Percentiles rank a stretch among this genome's conserved stretches.
Evolutionary conservation across 2,329 filamentous ascomycete genomes (phyloP).

Genomic region (Exophiala lecanii-corni): DNA sequence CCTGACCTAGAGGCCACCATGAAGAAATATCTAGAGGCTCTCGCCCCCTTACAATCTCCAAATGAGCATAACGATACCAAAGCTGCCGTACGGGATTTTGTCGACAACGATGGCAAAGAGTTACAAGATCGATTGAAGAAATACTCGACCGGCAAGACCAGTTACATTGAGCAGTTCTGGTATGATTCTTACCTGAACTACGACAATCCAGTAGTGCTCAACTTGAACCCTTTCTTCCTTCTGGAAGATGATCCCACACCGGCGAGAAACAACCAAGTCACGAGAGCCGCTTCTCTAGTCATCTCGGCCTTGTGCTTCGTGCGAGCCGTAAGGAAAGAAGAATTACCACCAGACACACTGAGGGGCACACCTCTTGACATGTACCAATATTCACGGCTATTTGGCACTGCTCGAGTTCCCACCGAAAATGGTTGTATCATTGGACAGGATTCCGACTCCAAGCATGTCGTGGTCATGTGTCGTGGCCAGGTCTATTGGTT

Average conservation of each 20-base stretch:
- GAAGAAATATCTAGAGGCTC: constrained; percentile 70
- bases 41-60: constrained; percentile 73
- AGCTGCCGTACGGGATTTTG: constrained; percentile 75
- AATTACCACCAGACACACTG: constrained; percentile 82
- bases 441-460: constrained; percentile 86
- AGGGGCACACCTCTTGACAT: constrained; percentile 85
- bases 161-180: constrained; percentile 99
- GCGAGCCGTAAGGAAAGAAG: constrained; percentile 84
- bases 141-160: constrained; percentile 85
- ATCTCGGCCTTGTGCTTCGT: constrained; percentile 90
- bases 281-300: constrained; percentile 83
- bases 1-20: constrained; percentile 77
- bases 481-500: constrained; percentile 99
- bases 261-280: constrained; percentile 93
- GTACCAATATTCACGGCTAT: constrained; percentile 95
- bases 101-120: constrained; percentile 73
- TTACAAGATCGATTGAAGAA: constrained; percentile 84
- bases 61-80: constrained; percentile 81
- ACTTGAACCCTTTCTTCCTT: constrained; percentile 96
- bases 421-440: constrained; percentile 95
- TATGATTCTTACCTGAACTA: constrained; percentile 98
- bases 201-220: constrained; percentile 94
- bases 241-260: constrained; percentile 96
- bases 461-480: constrained; percentile 88
- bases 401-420: constrained; percentile 89